Percentiles rank a stretch among this genome's conserved stretches.
These are phyloP conservation scores for Botrytis squamosa DNA, from an alignment of 2,329 filamentous ascomycete species.

Conservation along the genomic window DNA sequence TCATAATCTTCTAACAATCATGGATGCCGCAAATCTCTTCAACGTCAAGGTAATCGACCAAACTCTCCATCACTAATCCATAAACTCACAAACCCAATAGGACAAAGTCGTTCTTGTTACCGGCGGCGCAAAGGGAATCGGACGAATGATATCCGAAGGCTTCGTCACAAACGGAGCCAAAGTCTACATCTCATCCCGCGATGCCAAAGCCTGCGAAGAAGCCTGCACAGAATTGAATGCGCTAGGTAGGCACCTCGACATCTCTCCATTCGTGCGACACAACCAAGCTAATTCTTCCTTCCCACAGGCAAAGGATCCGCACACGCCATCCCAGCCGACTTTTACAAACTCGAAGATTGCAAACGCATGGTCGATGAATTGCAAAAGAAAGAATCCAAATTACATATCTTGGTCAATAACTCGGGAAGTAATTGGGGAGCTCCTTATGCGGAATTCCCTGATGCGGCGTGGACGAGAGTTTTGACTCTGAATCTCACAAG, in stretches of 20 bases:
- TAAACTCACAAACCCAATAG: constrained; percentile 24
- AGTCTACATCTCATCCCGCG: constrained; percentile 69
- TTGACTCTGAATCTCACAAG: constrained; percentile 62
- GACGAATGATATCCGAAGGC: constrained; percentile 65
- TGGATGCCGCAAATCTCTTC: constrained; percentile 57
- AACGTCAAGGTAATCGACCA: constrained; percentile 53
- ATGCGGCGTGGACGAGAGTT: constrained; percentile 56
- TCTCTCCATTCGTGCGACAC: background rate
- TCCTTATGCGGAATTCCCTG: constrained; percentile 57
- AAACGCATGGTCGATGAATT: constrained; percentile 57
- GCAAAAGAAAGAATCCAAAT: constrained; percentile 49
- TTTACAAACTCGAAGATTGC: constrained; percentile 61
- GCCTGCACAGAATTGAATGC: constrained; percentile 57
- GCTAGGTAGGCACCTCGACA: constrained; percentile 43
- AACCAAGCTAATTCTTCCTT: background rate
- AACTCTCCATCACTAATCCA: background rate
- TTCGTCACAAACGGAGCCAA: constrained; percentile 64
- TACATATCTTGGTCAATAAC: constrained; percentile 67
- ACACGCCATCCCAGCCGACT: constrained; percentile 59
- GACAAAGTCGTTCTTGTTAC: constrained; percentile 60
- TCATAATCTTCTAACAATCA: constrained; percentile 34
- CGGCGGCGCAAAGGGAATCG: constrained; percentile 61
- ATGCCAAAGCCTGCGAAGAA: constrained; percentile 59
- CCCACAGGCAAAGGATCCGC: constrained; percentile 50
- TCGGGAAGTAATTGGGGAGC: constrained; percentile 64